Evolutionary conservation across 805 yeast species (phyloP).

Genomic region (Wickerhamomyces alni): DNA sequence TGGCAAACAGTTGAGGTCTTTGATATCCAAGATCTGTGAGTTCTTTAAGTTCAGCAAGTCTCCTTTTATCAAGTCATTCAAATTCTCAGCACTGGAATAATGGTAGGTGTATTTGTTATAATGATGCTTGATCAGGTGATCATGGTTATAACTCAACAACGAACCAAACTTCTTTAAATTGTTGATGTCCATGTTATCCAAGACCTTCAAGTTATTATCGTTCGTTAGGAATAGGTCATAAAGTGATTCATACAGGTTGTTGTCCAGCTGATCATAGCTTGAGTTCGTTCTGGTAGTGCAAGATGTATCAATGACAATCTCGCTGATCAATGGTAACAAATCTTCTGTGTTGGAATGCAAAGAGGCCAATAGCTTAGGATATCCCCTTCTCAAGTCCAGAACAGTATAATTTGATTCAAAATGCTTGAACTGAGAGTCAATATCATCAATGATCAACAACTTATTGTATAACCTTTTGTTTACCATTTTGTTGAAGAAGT

Average conservation of each 20-base stretch:
- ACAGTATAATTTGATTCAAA: constrained; percentile 20
- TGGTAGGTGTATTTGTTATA: constrained; percentile 20
- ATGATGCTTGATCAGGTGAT: constrained; percentile 21
- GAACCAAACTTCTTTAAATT: constrained; percentile 24
- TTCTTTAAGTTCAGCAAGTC: constrained; percentile 20
- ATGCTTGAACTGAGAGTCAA: constrained; percentile 15
- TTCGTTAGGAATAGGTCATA: constrained; percentile 23
- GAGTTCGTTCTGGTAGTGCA: constrained; percentile 11
- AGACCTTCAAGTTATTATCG: constrained; percentile 18
- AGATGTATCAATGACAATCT: constrained; percentile 24
- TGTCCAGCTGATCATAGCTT: constrained; percentile 19
- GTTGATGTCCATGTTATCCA: constrained; percentile 21
- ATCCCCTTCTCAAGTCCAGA: constrained; percentile 15
- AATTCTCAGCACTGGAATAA: constrained; percentile 10
- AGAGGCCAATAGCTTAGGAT: constrained; percentile 23
- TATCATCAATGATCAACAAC: constrained; percentile 21
- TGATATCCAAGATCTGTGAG: constrained; percentile 17
- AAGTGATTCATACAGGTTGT: constrained; percentile 18
- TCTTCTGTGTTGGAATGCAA: constrained; percentile 21
- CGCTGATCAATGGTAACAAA: constrained; percentile 17
- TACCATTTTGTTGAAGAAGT: constrained; percentile 22
- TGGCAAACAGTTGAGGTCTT: constrained; percentile 19
- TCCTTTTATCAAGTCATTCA: constrained; percentile 12
- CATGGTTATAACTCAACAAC: constrained; percentile 17
- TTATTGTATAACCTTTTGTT: constrained; percentile 20